phyloP scores from a whole-genome alignment of 1,284 basidiomycete genomes.

The Cryptococcus sp. region DNA sequence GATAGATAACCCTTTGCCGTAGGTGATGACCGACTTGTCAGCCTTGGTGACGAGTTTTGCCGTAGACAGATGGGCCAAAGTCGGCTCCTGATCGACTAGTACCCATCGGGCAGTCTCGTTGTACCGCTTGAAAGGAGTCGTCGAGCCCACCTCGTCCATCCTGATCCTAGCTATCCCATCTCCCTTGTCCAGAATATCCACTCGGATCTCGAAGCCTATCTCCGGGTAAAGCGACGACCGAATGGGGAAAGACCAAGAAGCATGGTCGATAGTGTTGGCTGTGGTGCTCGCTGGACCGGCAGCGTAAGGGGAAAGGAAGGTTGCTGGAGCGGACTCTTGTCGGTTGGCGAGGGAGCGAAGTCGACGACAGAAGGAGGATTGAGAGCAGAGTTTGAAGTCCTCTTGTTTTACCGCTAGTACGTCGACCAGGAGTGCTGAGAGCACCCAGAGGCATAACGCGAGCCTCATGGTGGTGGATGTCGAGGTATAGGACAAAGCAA shows the following conservation, averaged over 20 bases:
- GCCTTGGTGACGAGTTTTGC: conserved; percentile 50
- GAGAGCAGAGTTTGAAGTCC: conserved; percentile 86
- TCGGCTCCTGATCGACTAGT: conserved; percentile 61
- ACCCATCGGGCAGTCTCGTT: conserved; percentile 86
- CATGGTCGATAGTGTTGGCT: conserved; percentile 7
- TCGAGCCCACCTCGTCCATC: conserved; percentile 74
- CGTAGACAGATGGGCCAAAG: conserved; percentile 46
- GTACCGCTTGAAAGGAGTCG: conserved; percentile 64
- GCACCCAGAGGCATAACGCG: neutral
- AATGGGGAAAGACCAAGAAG: conserved; percentile 57
- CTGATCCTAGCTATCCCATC: conserved; percentile 78
- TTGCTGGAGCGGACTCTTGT: conserved; percentile 53
- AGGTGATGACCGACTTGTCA: conserved; percentile 45
- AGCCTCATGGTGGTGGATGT: neutral
- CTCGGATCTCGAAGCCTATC: conserved; percentile 69
- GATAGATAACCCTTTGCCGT: conserved; percentile 38
- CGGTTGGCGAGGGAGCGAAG: conserved; percentile 72
- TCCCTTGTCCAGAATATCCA: conserved; percentile 62
- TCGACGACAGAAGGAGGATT: conserved; percentile 84
- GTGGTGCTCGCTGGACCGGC: conserved; percentile 55
- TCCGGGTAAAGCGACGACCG: conserved; percentile 74
- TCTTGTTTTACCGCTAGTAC: conserved; percentile 51
- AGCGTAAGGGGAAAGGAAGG: conserved; percentile 79
- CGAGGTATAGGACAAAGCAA: neutral
- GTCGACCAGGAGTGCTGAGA: neutral